Conservation (phyloP, 1,139 yeast species). For the Ogataea hybrid region DNA sequence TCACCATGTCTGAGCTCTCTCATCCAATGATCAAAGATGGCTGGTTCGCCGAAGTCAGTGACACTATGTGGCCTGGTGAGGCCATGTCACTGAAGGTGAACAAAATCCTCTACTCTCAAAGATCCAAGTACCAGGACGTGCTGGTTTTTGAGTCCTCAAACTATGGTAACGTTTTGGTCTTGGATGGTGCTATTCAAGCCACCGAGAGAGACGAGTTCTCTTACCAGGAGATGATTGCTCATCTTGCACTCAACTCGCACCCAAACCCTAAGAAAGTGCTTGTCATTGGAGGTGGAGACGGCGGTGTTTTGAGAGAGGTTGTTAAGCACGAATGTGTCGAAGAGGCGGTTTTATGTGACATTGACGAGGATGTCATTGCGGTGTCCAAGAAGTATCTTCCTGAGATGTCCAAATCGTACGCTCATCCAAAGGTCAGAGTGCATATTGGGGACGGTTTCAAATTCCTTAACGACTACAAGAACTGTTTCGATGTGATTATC, state of each 20-base stretch:
- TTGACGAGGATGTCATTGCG: slow-evolving; percentile 85
- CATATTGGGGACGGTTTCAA: slow-evolving; percentile 93
- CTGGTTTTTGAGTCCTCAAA: slow-evolving; percentile 82
- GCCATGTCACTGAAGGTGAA: slow-evolving; percentile 86
- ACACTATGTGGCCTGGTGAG: slow-evolving; percentile 87
- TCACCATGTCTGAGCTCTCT: slow-evolving; percentile 43
- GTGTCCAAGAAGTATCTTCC: slow-evolving; percentile 83
- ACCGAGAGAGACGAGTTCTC: slow-evolving; percentile 95
- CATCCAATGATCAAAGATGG: slow-evolving; percentile 78
- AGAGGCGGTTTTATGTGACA: slow-evolving; percentile 86
- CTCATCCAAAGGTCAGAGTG: slow-evolving; percentile 77
- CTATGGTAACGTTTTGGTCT: slow-evolving; percentile 87
- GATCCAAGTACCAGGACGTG: slow-evolving; percentile 86
- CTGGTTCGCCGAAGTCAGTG: slow-evolving; percentile 53
- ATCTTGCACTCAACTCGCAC: slow-evolving; percentile 84
- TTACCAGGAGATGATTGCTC: slow-evolving; percentile 94
- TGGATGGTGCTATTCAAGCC: slow-evolving; percentile 89
- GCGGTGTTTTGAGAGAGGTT: slow-evolving; percentile 91
- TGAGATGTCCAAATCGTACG: slow-evolving; percentile 68
- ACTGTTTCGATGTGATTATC: slow-evolving; percentile 78
- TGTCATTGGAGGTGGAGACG: slow-evolving; percentile 96
- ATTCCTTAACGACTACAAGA: slow-evolving; percentile 64
- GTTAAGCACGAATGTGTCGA: slow-evolving; percentile 83
- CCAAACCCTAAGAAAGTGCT: slow-evolving; percentile 86
- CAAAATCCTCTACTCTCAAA: slow-evolving; percentile 73